These are phyloP conservation scores for Hippophae gyantsensis DNA, from an alignment of 306 rosid species.

Conservation along the genomic window DNA sequence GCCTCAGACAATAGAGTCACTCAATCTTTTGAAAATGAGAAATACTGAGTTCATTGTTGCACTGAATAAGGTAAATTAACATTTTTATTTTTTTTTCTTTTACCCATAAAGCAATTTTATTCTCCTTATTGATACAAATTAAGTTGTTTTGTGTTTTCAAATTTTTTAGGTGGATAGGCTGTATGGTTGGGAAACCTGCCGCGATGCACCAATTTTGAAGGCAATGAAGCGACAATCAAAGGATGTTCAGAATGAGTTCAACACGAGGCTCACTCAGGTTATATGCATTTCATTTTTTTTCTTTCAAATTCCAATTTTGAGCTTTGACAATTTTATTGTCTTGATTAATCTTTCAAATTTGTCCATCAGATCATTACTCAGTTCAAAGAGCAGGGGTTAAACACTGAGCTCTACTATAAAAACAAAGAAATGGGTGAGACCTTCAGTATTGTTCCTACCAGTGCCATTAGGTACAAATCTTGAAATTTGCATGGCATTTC, in stretches of 20 bases:
- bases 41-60: constrained; percentile 90
- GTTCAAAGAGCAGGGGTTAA: constrained; percentile 83
- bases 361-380: constrained; percentile 57
- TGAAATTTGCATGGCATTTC: constrained; percentile 1
- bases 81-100: background rate
- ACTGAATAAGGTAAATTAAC: constrained; percentile 58
- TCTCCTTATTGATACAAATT: constrained; percentile 3
- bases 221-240: constrained; percentile 74
- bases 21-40: constrained; percentile 87
- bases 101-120: background rate
- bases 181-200: constrained; percentile 76
- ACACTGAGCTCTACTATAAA: constrained; percentile 72
- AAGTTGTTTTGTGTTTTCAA: constrained; percentile 8
- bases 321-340: background rate
- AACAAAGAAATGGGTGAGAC: constrained; percentile 94
- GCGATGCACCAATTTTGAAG: constrained; percentile 70
- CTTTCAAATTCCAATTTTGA: background rate
- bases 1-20: constrained; percentile 89
- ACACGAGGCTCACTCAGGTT: constrained; percentile 77
- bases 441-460: constrained; percentile 87
- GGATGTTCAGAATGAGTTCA: constrained; percentile 80
- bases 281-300: constrained; percentile 6
- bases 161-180: constrained; percentile 75
- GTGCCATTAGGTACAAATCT: constrained; percentile 72
- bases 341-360: constrained; percentile 12